A percentile compares a stretch with the other conserved stretches of the same genome.
phyloP scores from a whole-genome alignment of 2,329 filamentous ascomycete genomes.

The Neofusicoccum kwambonambiense region DNA sequence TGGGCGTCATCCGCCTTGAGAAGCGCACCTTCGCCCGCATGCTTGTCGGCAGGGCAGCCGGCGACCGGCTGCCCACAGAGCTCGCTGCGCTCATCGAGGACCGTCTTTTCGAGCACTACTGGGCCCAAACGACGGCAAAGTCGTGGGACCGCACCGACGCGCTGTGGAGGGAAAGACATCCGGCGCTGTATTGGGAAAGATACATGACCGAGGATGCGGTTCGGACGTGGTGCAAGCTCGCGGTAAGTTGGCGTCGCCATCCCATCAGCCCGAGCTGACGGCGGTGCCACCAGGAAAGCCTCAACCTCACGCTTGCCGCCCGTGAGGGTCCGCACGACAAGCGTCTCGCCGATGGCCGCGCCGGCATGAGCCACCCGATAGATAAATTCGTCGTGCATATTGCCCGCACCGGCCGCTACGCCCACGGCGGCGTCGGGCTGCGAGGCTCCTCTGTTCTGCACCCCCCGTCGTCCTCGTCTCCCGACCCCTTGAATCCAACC shows the following conservation, averaged over 20 bases:
- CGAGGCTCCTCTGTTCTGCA: background rate
- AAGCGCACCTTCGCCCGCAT: background rate
- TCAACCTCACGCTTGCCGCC: constrained; percentile 6
- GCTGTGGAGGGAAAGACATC: background rate
- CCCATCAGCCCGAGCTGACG: too few species aligned
- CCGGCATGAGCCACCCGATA: background rate
- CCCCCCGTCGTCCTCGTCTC: background rate
- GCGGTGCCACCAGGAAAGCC: background rate
- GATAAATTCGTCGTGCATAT: background rate
- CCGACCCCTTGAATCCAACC: too few species aligned
- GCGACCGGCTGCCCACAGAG: background rate
- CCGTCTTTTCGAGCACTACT: background rate
- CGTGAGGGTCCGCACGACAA: constrained; percentile 8
- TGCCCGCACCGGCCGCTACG: background rate
- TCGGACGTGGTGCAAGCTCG: constrained; percentile 1
- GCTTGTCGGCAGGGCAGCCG: background rate
- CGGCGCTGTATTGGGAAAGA: constrained; percentile 1
- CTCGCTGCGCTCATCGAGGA: background rate
- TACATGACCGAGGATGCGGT: constrained; percentile 2
- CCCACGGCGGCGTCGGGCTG: background rate
- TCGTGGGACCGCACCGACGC: constrained; percentile 1
- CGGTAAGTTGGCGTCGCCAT: background rate
- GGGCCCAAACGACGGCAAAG: background rate
- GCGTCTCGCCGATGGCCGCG: background rate
- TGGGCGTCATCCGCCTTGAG: background rate